Base-by-base conservation (phyloP, 2,329 filamentous ascomycete genomes). In the Claviceps humidiphila region DNA sequence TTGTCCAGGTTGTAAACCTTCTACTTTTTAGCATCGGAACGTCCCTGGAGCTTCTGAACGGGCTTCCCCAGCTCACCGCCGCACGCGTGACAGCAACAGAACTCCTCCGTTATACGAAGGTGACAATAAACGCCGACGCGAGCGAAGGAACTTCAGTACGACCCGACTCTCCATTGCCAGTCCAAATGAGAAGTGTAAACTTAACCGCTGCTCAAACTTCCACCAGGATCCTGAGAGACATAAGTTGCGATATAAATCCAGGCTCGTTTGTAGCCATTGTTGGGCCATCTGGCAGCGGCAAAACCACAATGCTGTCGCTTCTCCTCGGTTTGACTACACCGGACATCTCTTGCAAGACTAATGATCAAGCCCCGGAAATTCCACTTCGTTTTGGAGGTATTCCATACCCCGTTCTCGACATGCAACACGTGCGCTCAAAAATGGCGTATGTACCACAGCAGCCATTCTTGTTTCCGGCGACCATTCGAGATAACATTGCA, bases 231-330 rank as follows among this genome's bases (percentile, higher is more conserved):
- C 20, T 55, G 17, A 42, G 41, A 3, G 45, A 26, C 4, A 2
- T 55, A 2, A 81, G 74, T n/a, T 70, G 95, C 7, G 70, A 67
- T 0, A 78, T 96, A 50, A 63, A 72, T 1, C 66, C 76, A 0
- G 81, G 83, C 22, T 80, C 77, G 4, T 86, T 80, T 58, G 83
- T 83, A 0, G 89, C 87, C 2, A 80, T 97, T 20, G 89, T 94
- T 2, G 90, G 91, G 1, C 71, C 78, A 1, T 95, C 89, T 0
- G 91, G 93, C 0, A 87, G 85, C n/a, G 91, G 93, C 1, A 97
- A 98, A 68, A 90, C 85, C 14, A 96, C 91, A 0, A 74, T 96
- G 39, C 76, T 85, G 0, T 79, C 85, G 0, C 70, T 97, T 0
- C 72, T 97, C 0, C 69, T 94, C 4, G 80, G 84, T 1, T 73